These are phyloP conservation scores for Lepidium africanum DNA, from an alignment of 345 rosid species.

Conservation along the genomic window DNA sequence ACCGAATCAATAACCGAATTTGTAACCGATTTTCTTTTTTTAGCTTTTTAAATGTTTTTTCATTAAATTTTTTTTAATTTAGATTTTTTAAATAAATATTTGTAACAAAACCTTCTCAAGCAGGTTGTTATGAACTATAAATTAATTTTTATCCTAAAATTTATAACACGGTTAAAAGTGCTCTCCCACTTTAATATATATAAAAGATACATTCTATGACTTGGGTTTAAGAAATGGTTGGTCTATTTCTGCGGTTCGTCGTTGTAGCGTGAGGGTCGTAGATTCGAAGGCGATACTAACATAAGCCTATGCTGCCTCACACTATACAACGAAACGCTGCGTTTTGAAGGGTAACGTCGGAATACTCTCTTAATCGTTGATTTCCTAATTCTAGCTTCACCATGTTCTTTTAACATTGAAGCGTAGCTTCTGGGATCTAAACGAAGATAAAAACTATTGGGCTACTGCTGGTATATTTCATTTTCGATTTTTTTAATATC, in stretches of 20 bases:
- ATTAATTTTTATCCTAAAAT: too few relatives aligned
- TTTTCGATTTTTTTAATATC: neutral
- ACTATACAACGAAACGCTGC: neutral
- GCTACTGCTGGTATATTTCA: neutral
- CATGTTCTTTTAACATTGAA: slow-evolving; percentile 19
- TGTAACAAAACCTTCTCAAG: too few relatives aligned
- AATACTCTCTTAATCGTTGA: slow-evolving; percentile 1
- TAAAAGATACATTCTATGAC: too few relatives aligned
- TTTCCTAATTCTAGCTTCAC: slow-evolving; percentile 8
- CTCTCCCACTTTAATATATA: too few relatives aligned
- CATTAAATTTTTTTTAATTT: too few relatives aligned
- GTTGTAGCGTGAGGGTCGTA: neutral
- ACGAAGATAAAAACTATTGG: slow-evolving; percentile 8
- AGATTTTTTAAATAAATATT: too few relatives aligned
- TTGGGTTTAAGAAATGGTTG: neutral
- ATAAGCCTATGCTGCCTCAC: neutral
- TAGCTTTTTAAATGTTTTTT: too few relatives aligned
- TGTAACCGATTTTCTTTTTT: too few relatives aligned
- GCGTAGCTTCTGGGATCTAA: slow-evolving; percentile 13
- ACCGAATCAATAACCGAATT: too few relatives aligned
- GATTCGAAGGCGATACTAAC: neutral
- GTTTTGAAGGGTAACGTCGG: neutral
- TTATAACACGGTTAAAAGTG: too few relatives aligned
- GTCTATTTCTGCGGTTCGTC: neutral
- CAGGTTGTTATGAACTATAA: too few relatives aligned